Evolutionary conservation across 1,284 basidiomycete species (phyloP), one percentile per base, ranked within the genome.

Genomic region (Heterobasidion occidentale): DNA sequence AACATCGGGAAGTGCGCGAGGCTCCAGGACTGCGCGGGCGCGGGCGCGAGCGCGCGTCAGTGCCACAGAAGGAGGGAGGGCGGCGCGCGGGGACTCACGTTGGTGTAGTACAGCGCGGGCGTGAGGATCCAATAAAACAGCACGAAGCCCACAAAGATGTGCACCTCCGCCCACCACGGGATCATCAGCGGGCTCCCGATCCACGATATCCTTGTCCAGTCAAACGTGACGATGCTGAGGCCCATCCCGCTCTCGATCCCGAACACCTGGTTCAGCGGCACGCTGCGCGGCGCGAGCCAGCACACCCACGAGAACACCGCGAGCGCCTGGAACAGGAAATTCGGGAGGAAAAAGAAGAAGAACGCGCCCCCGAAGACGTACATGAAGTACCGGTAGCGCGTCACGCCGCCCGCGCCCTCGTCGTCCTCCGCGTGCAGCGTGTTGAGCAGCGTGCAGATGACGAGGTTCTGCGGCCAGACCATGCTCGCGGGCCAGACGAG

Each of bases 121-220:
- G 84, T 84, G 51, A 95, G 64, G 63, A 98, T 83, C 94, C 95
- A 98, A 71, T 90, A 94, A 71, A 96, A 92, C 20, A 94, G 51
- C 45, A 94, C 81, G 70, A 98, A 98, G 2, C 94, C 86, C 45
- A 82, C 65, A 65, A 94, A 90, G 58, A 95, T 79, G 70, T 99
- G 96, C 49, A 89, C 88, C 69, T 94, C 83, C 1, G 96, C 95
- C 95, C 95, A 99, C 95, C 95, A 99, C 3, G 97, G 96, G 19
- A 87, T 82, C 79, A 94, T 90, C 57, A 99, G 76, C 3, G 97
- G 96, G 62, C 90, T 93, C 3, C 89, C 90, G 60, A 94, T 88
- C 85, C 88, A 98, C 38, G 82, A 75, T 62, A 99, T 92, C 70
- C 96, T 87, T 9, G 86, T 79, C 96, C 97, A 99, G 72, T 99